A percentile compares a stretch with the other conserved stretches of the same genome.
Evolutionary conservation across 345 rosid species (phyloP).

Genomic region (Hibiscus tridactylites): DNA sequence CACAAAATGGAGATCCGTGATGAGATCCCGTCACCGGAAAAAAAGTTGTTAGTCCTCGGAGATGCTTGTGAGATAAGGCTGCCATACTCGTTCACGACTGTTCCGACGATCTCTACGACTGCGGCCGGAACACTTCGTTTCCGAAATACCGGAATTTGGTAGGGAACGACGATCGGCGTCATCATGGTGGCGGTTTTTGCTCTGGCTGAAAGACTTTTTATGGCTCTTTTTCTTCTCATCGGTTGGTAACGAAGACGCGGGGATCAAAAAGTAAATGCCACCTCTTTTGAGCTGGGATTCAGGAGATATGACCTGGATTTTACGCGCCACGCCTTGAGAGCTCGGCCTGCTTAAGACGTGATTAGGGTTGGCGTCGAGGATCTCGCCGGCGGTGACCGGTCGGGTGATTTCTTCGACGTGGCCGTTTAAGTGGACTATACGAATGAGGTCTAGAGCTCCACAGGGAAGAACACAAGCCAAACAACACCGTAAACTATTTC

Average conservation of each 20-base stretch:
- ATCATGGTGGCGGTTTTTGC: conserved; percentile 3
- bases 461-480: conserved; percentile 92
- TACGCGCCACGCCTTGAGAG: conserved; percentile 66
- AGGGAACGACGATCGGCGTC: conserved; percentile 23
- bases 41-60: conserved; percentile 44
- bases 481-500: conserved; percentile 83
- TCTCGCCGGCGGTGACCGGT: conserved; percentile 71
- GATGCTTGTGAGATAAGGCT: conserved; percentile 69
- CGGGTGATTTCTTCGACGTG: conserved; percentile 67
- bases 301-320: conserved; percentile 67
- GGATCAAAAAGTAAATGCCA: conserved; percentile 79
- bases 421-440: conserved; percentile 86
- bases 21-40: conserved; percentile 2
- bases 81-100: conserved; percentile 49
- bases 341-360: conserved; percentile 69
- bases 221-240: conserved; percentile 26
- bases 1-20: not conserved
- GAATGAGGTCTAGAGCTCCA: conserved; percentile 88
- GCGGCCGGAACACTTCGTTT: conserved; percentile 33
- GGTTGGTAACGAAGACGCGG: conserved; percentile 43
- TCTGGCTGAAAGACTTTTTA: conserved; percentile 18
- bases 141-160: conserved; percentile 18
- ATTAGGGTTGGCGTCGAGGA: conserved; percentile 70
- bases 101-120: conserved; percentile 33
- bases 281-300: conserved; percentile 87